A percentile compares a stretch with the other conserved stretches of the same genome.
These are phyloP conservation scores for Hemisphaericaspora xylofermentans DNA, from an alignment of 1,139 yeast genomes.

Conservation along the genomic window DNA sequence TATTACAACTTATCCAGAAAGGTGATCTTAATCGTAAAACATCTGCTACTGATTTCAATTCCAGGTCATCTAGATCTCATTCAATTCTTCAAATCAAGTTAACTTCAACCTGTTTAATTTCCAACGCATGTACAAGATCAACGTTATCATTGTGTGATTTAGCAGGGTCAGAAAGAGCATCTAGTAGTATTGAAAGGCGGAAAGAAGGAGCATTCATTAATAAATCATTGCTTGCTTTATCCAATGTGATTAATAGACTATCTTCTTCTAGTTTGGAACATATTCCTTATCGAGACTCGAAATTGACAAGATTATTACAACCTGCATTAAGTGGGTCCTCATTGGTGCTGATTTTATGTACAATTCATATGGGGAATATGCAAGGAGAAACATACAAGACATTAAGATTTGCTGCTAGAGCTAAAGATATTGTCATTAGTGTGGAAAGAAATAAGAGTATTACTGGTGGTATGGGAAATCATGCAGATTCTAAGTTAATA, in stretches of 20 bases:
- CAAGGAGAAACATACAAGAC: constrained; percentile 83
- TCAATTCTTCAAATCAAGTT: constrained; percentile 79
- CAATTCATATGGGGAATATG: constrained; percentile 61
- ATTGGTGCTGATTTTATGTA: constrained; percentile 83
- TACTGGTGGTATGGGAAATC: constrained; percentile 23
- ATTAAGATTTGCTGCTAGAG: constrained; percentile 87
- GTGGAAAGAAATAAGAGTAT: constrained; percentile 56
- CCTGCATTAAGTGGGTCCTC: constrained; percentile 91
- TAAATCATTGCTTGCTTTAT: constrained; percentile 82
- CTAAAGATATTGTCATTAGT: constrained; percentile 75
- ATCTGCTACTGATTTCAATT: constrained; percentile 85
- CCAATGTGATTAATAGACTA: constrained; percentile 83
- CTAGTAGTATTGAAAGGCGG: constrained; percentile 75
- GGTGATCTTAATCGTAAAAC: constrained; percentile 82
- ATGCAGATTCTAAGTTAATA: constrained; percentile 46
- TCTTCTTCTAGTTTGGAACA: constrained; percentile 54
- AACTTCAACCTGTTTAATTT: constrained; percentile 38
- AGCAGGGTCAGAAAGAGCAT: constrained; percentile 94
- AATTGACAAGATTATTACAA: constrained; percentile 81
- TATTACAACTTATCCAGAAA: constrained; percentile 55
- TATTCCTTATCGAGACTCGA: constrained; percentile 90
- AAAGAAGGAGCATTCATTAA: constrained; percentile 93
- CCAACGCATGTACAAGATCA: constrained; percentile 49
- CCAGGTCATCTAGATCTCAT: constrained; percentile 87
- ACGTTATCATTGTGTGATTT: constrained; percentile 87